These are phyloP conservation scores for Diaporthe sp. DNA, from an alignment of 2,329 filamentous ascomycete species.

Conservation along the genomic window DNA sequence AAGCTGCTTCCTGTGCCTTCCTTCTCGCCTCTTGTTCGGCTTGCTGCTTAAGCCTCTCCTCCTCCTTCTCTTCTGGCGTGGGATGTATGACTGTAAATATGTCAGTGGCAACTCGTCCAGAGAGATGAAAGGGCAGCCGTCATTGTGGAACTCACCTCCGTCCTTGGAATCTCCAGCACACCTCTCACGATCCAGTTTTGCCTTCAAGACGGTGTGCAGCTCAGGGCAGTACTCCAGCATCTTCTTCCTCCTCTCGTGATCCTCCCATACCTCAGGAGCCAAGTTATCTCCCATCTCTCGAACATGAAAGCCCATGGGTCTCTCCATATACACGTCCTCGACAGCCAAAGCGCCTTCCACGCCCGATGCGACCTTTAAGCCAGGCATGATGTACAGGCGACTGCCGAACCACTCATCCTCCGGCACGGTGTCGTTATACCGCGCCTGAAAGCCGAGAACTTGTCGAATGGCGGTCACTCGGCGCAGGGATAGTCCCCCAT, in stretches of 20 bases:
- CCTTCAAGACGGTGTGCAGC: constrained; percentile 69
- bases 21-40: constrained; percentile 31
- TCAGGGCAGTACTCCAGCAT: constrained; percentile 72
- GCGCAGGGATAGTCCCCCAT: constrained; percentile 66
- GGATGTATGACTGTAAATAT: constrained; percentile 35
- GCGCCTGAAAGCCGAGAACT: constrained; percentile 63
- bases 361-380: constrained; percentile 59
- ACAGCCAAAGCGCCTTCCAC: constrained; percentile 47
- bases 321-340: constrained; percentile 45
- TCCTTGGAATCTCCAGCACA: constrained; percentile 40
- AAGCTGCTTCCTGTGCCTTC: constrained; percentile 17
- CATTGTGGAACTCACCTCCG: constrained; percentile 28
- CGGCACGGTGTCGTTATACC: constrained; percentile 59
- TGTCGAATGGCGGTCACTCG: constrained; percentile 67
- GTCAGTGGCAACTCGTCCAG: not conserved
- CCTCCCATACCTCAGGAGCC: constrained; percentile 64
- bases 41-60: constrained; percentile 7
- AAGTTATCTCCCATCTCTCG: constrained; percentile 63
- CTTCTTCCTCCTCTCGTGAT: constrained; percentile 60
- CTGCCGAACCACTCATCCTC: constrained; percentile 71
- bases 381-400: constrained; percentile 64
- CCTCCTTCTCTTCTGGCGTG: constrained; percentile 22
- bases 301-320: constrained; percentile 71
- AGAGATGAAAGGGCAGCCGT: not conserved
- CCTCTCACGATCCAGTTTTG: constrained; percentile 48